These are phyloP conservation scores for Phytophthora ramorum DNA, from an alignment of 352 stramenopile species.

Conservation along the genomic window DNA sequence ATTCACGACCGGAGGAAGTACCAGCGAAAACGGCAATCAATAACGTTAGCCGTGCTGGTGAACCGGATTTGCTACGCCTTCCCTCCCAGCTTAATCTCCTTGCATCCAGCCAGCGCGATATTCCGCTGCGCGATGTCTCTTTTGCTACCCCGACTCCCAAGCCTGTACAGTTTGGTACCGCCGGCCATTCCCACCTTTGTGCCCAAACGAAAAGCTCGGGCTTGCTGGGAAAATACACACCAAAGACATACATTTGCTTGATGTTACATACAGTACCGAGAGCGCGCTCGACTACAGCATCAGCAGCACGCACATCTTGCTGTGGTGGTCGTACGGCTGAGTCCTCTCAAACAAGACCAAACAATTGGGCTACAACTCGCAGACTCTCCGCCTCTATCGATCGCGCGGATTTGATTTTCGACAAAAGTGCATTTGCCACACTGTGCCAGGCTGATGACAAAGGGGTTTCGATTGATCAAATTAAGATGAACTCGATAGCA, in stretches of 20 bases:
- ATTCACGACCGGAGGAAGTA: too few relatives aligned
- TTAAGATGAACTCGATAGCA: too few relatives aligned
- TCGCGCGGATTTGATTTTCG: constrained; percentile 5
- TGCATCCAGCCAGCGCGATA: not conserved
- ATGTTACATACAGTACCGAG: not conserved
- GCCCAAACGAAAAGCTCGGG: constrained; percentile 6
- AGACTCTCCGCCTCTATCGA: constrained; percentile 1
- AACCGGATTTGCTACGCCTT: constrained; percentile 11
- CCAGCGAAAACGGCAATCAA: constrained; percentile 5
- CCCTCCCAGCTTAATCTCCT: constrained; percentile 7
- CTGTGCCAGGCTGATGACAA: constrained; percentile 4
- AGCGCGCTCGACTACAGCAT: not conserved
- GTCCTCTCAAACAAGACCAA: too few relatives aligned
- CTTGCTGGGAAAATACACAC: not conserved
- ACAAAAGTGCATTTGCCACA: not conserved
- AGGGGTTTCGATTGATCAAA: too few relatives aligned
- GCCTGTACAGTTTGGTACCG: not conserved
- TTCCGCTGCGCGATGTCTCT: constrained; percentile 9
- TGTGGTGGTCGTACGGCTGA: not conserved
- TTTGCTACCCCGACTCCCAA: constrained; percentile 14
- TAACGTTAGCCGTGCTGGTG: constrained; percentile 1
- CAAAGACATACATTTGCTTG: not conserved
- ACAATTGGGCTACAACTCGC: not conserved
- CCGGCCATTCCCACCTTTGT: constrained; percentile 6
- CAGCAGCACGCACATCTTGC: not conserved